phyloP scores from a whole-genome alignment of 164 flowering plant genomes.

The Protea cynaroides region DNA sequence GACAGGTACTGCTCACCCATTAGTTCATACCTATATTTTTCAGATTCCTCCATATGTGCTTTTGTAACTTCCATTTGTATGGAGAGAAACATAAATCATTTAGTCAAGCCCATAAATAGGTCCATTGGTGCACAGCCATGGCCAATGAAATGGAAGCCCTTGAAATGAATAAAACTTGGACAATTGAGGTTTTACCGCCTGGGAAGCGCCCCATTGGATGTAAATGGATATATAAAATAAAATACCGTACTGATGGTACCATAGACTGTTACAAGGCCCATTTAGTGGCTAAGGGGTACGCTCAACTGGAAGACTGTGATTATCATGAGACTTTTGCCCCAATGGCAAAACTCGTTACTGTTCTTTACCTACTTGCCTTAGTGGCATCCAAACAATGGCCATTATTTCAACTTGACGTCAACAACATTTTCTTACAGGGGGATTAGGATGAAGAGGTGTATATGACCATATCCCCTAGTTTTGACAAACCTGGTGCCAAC shows the following conservation, averaged over 20 bases:
- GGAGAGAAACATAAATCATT: no score
- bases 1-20: neutral
- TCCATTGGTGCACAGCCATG: no score
- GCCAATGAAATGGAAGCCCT: neutral
- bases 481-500: neutral
- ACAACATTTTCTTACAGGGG: neutral
- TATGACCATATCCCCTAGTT: neutral
- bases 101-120: no score
- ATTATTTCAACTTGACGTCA: neutral
- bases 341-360: neutral
- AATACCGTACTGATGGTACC: neutral
- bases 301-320: neutral
- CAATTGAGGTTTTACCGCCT: neutral
- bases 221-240: conserved; percentile 3
- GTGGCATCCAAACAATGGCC: neutral
- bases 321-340: conserved; percentile 5
- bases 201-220: neutral
- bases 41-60: no score
- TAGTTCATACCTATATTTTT: no score
- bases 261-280: neutral
- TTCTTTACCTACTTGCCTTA: neutral
- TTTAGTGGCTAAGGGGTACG: neutral
- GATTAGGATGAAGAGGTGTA: neutral
- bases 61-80: no score
- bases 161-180: neutral